These are phyloP conservation scores for Lactifluus rugatus DNA, from an alignment of 768 basidiomycete genomes.

Conservation along the genomic window DNA sequence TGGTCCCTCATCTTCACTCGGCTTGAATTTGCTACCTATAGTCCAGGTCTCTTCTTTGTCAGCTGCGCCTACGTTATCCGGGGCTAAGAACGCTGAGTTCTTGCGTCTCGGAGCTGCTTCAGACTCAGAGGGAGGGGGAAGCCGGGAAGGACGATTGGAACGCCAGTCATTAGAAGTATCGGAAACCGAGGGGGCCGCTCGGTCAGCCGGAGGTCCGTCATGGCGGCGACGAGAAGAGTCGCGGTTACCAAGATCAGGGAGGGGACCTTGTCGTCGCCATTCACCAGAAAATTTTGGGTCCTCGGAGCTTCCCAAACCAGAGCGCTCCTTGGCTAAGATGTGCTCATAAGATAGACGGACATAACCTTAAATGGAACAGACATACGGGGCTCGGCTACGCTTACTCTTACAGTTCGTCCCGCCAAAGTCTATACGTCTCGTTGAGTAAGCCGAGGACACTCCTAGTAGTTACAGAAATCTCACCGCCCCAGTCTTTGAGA, in stretches of 20 bases:
- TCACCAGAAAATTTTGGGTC: constrained; percentile 73
- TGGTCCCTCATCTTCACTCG: constrained; percentile 31
- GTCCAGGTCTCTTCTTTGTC: constrained; percentile 76
- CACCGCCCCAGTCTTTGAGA: constrained; percentile 62
- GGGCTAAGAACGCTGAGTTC: constrained; percentile 45
- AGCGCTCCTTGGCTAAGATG: constrained; percentile 62
- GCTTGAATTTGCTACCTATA: constrained; percentile 65
- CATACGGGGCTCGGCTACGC: constrained; percentile 94
- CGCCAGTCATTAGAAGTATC: constrained; percentile 67
- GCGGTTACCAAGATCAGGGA: constrained; percentile 56
- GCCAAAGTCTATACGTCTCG: constrained; percentile 43
- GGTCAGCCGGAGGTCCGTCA: constrained; percentile 42
- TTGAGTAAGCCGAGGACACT: neutral
- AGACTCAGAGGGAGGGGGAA: constrained; percentile 35
- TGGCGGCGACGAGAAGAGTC: constrained; percentile 58
- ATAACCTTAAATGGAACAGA: constrained; percentile 19
- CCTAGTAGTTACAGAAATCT: constrained; percentile 24
- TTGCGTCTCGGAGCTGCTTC: constrained; percentile 38
- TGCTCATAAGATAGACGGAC: neutral
- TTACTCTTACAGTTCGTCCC: constrained; percentile 77
- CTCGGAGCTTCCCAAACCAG: constrained; percentile 46
- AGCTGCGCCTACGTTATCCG: constrained; percentile 37
- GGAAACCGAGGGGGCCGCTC: constrained; percentile 41
- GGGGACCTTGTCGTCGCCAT: constrained; percentile 84
- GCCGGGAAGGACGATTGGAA: constrained; percentile 36